A percentile compares a stretch with the other conserved stretches of the same genome.
Evolutionary conservation across 2,329 filamentous ascomycete species (phyloP).

Genomic region (Stromatinia cepivora): DNA sequence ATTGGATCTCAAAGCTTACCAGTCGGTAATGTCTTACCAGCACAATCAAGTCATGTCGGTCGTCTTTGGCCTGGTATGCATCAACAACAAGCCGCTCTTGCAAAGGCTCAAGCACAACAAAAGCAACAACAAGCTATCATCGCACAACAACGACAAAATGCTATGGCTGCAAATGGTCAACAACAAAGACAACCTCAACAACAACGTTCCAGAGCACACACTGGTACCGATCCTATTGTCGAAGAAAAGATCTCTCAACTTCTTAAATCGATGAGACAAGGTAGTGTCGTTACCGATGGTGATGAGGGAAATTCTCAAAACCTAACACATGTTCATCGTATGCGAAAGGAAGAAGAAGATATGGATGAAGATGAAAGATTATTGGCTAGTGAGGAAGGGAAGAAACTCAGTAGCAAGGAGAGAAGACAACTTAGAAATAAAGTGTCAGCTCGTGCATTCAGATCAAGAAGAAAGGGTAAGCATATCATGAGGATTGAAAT

Average conservation of each 20-base stretch:
- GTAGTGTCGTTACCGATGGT: slow-evolving; percentile 58
- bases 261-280: slow-evolving; percentile 81
- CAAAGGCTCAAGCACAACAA: slow-evolving; percentile 70
- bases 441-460: slow-evolving; percentile 95
- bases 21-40: slow-evolving; percentile 48
- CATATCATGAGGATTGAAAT: slow-evolving; percentile 21
- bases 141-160: slow-evolving; percentile 53
- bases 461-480: slow-evolving; percentile 96
- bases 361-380: slow-evolving; percentile 98
- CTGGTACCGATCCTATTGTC: slow-evolving; percentile 64
- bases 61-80: slow-evolving; percentile 93
- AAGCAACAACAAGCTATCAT: slow-evolving; percentile 64
- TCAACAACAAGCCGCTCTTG: slow-evolving; percentile 78
- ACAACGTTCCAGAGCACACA: slow-evolving; percentile 39
- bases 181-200: slow-evolving; percentile 48
- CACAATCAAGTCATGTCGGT: slow-evolving; percentile 59
- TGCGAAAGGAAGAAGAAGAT: slow-evolving; percentile 93
- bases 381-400: slow-evolving; percentile 94
- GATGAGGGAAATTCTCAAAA: slow-evolving; percentile 48
- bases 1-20: slow-evolving; percentile 59
- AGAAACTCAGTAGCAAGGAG: slow-evolving; percentile 98
- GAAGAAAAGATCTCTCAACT: slow-evolving; percentile 95
- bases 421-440: slow-evolving; percentile 97
- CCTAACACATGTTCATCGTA: slow-evolving; percentile 67
- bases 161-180: slow-evolving; percentile 40